Percentiles rank a stretch among this genome's conserved stretches.
phyloP scores from a whole-genome alignment of 176 grass and related monocot species.

The Oryza glaberrima region DNA sequence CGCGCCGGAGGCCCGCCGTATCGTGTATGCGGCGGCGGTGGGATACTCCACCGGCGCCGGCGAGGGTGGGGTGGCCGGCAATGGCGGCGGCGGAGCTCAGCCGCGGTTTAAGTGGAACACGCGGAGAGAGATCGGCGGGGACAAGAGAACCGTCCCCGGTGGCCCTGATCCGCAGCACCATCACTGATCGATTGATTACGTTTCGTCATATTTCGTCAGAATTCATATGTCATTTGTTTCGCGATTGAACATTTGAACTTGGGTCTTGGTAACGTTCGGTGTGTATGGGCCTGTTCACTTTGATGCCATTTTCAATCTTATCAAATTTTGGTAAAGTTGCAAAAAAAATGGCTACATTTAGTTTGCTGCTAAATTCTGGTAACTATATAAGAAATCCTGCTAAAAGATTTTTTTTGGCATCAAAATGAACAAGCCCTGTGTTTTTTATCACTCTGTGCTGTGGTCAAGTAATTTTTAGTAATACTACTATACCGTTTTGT shows the following conservation, averaged over 20 bases:
- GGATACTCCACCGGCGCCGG: not conserved
- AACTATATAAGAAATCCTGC: too few relatives aligned
- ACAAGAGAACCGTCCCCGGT: slow-evolving; percentile 43
- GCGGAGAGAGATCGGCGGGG: slow-evolving; percentile 6
- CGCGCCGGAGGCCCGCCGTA: slow-evolving; percentile 24
- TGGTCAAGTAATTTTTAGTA: too few relatives aligned
- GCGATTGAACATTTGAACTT: too few relatives aligned
- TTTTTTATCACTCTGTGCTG: not conserved
- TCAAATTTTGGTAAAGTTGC: too few relatives aligned
- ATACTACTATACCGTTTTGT: not conserved
- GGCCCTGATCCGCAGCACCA: slow-evolving; percentile 53
- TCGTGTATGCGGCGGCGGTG: not conserved
- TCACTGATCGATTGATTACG: not conserved
- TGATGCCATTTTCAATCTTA: too few relatives aligned
- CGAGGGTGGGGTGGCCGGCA: not conserved
- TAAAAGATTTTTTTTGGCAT: too few relatives aligned
- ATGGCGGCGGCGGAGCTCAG: not conserved
- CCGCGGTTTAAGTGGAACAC: slow-evolving; percentile 35
- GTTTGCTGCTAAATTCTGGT: too few relatives aligned
- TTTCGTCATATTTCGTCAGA: not conserved
- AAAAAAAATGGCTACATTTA: too few relatives aligned
- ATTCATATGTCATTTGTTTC: not conserved
- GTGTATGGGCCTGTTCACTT: too few relatives aligned
- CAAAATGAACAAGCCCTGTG: too few relatives aligned
- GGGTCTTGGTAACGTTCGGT: too few relatives aligned